phyloP scores from a whole-genome alignment of 2,329 filamentous ascomycete species.

The Rasamsonia emersonii region DNA sequence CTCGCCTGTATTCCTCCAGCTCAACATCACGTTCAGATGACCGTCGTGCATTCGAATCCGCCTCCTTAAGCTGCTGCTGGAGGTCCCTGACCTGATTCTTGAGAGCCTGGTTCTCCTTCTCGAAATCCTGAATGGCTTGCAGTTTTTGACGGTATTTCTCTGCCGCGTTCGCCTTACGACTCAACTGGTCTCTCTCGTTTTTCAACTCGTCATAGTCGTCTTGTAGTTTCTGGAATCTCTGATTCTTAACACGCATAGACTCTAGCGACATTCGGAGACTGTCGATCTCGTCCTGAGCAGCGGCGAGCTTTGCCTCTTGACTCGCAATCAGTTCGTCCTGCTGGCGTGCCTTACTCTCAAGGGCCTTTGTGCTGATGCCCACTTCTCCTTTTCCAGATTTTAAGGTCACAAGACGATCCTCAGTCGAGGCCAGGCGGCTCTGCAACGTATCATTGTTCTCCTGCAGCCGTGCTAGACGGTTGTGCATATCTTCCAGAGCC shows the following conservation, averaged over 20 bases:
- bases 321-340: constrained; percentile 63
- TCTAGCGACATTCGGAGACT: constrained; percentile 37
- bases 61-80: constrained; percentile 38
- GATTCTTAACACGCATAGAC: constrained; percentile 36
- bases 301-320: constrained; percentile 58
- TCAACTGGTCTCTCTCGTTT: constrained; percentile 38
- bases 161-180: constrained; percentile 40
- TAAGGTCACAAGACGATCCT: constrained; percentile 46
- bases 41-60: constrained; percentile 33
- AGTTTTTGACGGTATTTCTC: constrained; percentile 44
- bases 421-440: constrained; percentile 36
- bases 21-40: constrained; percentile 33
- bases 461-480: constrained; percentile 49
- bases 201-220: constrained; percentile 44
- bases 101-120: constrained; percentile 40
- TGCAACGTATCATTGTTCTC: constrained; percentile 42
- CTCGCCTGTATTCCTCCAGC: constrained; percentile 36
- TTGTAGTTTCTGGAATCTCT: constrained; percentile 38
- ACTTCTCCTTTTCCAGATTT: constrained; percentile 38
- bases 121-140: constrained; percentile 40
- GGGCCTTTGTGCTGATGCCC: constrained; percentile 38
- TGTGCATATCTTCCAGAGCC: constrained; percentile 47
- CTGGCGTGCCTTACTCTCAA: constrained; percentile 46
- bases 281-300: constrained; percentile 37
- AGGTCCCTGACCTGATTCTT: constrained; percentile 39